These are phyloP conservation scores for Erysimum cheiranthoides DNA, from an alignment of 345 rosid genomes.

Conservation along the genomic window DNA sequence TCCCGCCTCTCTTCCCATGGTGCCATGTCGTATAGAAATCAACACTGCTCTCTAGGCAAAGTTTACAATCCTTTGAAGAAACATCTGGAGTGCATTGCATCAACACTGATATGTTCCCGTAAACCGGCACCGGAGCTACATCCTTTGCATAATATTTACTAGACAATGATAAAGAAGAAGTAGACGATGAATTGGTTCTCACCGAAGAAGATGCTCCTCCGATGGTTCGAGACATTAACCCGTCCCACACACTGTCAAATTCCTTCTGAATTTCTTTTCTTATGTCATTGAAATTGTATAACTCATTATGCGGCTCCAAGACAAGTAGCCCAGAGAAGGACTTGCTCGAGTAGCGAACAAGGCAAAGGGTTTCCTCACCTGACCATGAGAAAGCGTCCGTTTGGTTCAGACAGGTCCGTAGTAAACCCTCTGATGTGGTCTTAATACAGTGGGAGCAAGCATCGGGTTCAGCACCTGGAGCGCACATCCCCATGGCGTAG, in stretches of 20 bases:
- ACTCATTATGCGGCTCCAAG: background rate
- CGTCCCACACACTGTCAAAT: conserved; percentile 31
- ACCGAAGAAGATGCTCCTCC: background rate
- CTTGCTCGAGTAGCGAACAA: conserved; percentile 51
- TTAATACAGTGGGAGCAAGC: conserved; percentile 41
- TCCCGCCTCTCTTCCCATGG: conserved; percentile 31
- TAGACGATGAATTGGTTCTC: conserved; percentile 11
- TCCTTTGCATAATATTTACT: conserved; percentile 31
- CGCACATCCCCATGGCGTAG: conserved; percentile 33
- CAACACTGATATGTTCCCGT: conserved; percentile 22
- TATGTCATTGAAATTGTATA: background rate
- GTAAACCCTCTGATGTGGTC: background rate
- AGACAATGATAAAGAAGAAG: conserved; percentile 13
- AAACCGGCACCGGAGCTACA: background rate
- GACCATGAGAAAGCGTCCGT: conserved; percentile 48
- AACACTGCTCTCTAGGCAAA: conserved; percentile 18
- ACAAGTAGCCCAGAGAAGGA: conserved; percentile 27
- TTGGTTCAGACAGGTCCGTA: conserved; percentile 33
- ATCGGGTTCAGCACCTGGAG: conserved; percentile 1
- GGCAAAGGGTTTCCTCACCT: conserved; percentile 39
- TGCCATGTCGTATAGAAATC: background rate
- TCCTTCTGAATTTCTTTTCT: background rate
- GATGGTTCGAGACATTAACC: conserved; percentile 12
- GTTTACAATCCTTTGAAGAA: conserved; percentile 30
- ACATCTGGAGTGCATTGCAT: conserved; percentile 43